Base-by-base conservation (phyloP, 768 basidiomycete species). In the Coprinopsis marcescibilis region DNA sequence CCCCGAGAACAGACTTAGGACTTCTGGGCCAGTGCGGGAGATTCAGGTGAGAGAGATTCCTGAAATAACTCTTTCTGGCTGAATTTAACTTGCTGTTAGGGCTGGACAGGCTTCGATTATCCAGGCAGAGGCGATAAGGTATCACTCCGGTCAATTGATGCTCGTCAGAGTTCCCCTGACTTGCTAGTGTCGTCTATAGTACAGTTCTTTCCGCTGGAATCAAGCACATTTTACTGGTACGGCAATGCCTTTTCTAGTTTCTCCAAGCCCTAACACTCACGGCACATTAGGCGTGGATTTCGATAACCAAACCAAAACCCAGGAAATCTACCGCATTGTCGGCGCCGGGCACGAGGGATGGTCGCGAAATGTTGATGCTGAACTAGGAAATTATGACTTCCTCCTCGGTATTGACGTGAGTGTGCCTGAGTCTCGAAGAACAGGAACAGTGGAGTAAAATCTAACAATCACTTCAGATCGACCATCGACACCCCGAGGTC, bases 331-430 rank as follows among this genome's bases (percentile, higher is more conserved):
- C 65, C 79, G 85, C 45, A 83, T 95, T 40, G 71, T 77, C 17
- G 79, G 79, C 26, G 65, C 71, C 34, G 76, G 73, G 4, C 80
- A 81, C 53, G 80, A 83, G 64, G 81, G 83, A 24, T 95, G 92
- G 92, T 93, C 91, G 3, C 69, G 64, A 11, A 70, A 75, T 52
- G 93, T 95, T 6, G 89, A 90, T 60, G 68, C 67, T 1, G 91
- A 95, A 61, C 75, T 85, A n/a, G 90, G 88, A 51, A 90, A 92
- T 61, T 90, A 88, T 60, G 89, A 91, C 55, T 91, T 83, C 60
- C 70, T 91, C 7, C 78, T 91, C 12, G 89, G 89, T 25, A 60
- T 71, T 20, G 81, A 89, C 64, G 87, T 87, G 50, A 52, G 75
- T 67, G 26, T 17, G 45, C 37, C 32, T 24, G 33, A 17, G 20